Evolutionary conservation across 257 asterid species (phyloP).

Genomic region (Avicennia marina): DNA sequence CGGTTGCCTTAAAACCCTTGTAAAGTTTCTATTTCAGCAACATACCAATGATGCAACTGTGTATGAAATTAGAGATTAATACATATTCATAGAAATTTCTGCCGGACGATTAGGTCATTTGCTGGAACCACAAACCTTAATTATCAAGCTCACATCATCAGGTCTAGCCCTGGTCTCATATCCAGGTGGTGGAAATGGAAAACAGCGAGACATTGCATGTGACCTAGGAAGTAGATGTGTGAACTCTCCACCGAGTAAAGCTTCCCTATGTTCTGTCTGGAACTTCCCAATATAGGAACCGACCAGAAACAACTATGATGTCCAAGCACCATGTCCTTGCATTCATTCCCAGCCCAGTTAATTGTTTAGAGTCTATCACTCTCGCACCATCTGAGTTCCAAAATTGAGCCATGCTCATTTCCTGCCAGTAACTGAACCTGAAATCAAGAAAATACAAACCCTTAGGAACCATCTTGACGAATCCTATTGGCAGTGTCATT

Average conservation of each 20-base stretch:
- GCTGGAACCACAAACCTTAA: constrained; percentile 44
- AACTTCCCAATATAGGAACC: constrained; percentile 41
- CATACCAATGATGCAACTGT: too few species aligned
- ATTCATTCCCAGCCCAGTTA: constrained; percentile 43
- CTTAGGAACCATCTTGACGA: constrained; percentile 10
- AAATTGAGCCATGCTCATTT: too few species aligned
- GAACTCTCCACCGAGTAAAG: constrained; percentile 27
- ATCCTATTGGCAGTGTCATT: constrained; percentile 9
- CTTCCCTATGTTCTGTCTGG: constrained; percentile 38
- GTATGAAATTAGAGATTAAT: too few species aligned
- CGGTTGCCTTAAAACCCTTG: too few species aligned
- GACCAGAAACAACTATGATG: constrained; percentile 40
- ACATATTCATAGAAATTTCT: too few species aligned
- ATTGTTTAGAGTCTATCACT: constrained; percentile 14
- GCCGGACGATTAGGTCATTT: too few species aligned
- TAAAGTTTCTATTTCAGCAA: too few species aligned
- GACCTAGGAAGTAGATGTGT: constrained; percentile 18
- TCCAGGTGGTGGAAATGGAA: constrained; percentile 55
- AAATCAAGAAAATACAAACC: constrained; percentile 18
- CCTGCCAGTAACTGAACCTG: not conserved
- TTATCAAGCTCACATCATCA: constrained; percentile 25
- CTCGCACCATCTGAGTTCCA: too few species aligned
- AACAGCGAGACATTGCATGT: constrained; percentile 52
- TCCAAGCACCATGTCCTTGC: constrained; percentile 52
- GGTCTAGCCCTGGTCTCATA: constrained; percentile 31